Conservation (phyloP, 176 grass and related monocot species). For the Hordeum vulgare region DNA sequence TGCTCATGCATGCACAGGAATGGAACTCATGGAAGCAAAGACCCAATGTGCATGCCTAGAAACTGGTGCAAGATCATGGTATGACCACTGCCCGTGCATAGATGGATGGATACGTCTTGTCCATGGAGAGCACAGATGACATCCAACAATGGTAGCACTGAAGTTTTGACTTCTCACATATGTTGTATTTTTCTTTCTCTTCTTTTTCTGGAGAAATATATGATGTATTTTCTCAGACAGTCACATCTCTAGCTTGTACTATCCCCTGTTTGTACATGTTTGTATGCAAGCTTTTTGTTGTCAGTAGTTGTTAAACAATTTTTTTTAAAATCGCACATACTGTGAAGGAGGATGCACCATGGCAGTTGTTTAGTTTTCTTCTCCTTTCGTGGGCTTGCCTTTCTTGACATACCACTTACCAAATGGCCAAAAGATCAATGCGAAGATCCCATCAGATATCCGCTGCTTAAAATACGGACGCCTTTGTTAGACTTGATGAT, state of each 20-base stretch:
- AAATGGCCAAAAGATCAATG: conserved; percentile 3
- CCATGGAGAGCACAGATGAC: background rate
- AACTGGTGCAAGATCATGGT: background rate
- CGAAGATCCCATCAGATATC: background rate
- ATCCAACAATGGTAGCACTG: background rate
- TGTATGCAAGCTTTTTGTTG: background rate
- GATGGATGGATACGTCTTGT: background rate
- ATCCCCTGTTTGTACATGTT: background rate
- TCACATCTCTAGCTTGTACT: background rate
- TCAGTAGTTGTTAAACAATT: background rate
- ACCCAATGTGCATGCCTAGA: background rate
- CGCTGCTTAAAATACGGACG: background rate
- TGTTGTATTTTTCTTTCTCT: background rate
- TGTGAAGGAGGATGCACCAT: background rate
- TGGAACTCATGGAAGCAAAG: background rate
- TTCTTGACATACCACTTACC: background rate
- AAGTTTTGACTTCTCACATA: background rate
- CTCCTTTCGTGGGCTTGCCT: background rate
- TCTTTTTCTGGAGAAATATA: background rate
- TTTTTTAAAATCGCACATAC: background rate
- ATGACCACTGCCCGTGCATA: background rate
- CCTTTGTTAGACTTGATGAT: background rate
- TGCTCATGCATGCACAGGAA: background rate
- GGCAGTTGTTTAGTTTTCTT: background rate
- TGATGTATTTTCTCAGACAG: background rate